Evolutionary conservation across 2,329 filamentous ascomycete species (phyloP).

Genomic region (Fusarium metavorans): DNA sequence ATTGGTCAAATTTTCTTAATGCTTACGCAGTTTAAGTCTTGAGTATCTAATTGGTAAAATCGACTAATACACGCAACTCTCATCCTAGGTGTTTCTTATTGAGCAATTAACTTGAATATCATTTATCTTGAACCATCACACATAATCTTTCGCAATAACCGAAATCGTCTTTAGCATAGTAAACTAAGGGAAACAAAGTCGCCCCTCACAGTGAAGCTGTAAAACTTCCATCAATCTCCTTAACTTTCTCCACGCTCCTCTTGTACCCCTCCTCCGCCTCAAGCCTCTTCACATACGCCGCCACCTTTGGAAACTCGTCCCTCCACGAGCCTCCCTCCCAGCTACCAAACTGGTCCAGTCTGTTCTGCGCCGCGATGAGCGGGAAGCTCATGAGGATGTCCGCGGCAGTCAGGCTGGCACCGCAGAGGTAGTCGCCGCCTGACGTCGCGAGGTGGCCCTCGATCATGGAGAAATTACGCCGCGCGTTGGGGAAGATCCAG

Average conservation of each 20-base stretch:
- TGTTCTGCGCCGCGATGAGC: constrained; percentile 58
- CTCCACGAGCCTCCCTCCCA: constrained; percentile 57
- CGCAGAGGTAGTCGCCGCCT: constrained; percentile 62
- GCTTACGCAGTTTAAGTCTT: background rate
- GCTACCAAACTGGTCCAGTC: constrained; percentile 54
- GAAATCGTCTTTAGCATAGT: background rate
- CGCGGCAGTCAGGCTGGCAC: constrained; percentile 61
- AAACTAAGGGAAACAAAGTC: background rate
- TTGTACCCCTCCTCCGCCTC: constrained; percentile 61
- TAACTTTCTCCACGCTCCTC: constrained; percentile 61
- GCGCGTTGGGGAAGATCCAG: constrained; percentile 62
- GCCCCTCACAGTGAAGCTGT: constrained; percentile 22
- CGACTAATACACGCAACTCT: background rate
- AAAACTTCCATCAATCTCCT: constrained; percentile 60
- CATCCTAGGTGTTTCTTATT: background rate
- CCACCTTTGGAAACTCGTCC: constrained; percentile 57
- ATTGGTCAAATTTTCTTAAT: background rate
- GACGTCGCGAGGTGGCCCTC: constrained; percentile 62
- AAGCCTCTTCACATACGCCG: constrained; percentile 60
- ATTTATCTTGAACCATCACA: background rate
- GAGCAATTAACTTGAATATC: background rate
- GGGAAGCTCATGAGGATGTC: constrained; percentile 67
- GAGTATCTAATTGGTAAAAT: background rate
- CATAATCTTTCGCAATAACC: background rate
- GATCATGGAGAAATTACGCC: constrained; percentile 61